phyloP scores from a whole-genome alignment of 2,329 filamentous ascomycete genomes.

The Monilinia vaccinii-corymbosi region DNA sequence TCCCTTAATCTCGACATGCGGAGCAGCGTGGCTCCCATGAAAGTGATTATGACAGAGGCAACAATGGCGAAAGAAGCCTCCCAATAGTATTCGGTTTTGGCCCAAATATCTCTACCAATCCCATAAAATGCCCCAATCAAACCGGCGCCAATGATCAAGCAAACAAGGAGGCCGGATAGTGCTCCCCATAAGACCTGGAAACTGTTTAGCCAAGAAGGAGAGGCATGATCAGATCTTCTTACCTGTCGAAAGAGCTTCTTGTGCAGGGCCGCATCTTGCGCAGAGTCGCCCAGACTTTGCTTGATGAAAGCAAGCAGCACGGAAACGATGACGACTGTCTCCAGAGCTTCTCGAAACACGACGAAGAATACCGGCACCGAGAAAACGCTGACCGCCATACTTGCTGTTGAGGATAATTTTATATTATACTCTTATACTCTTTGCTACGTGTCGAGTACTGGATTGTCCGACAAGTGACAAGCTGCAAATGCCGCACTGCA shows the following conservation, averaged over 20 bases:
- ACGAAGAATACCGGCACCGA: conserved; percentile 82
- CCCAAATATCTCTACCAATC: conserved; percentile 58
- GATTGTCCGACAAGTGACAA: not conserved
- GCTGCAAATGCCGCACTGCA: not conserved
- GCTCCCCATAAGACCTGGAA: conserved; percentile 50
- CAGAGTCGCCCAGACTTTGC: conserved; percentile 60
- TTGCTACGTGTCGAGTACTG: not conserved
- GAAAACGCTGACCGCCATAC: conserved; percentile 61
- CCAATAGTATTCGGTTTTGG: conserved; percentile 64
- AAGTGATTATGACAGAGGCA: conserved; percentile 69
- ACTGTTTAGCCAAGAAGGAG: not conserved
- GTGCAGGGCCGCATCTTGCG: conserved; percentile 51
- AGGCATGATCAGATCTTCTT: not conserved
- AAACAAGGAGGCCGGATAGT: conserved; percentile 42
- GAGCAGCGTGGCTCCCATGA: conserved; percentile 72
- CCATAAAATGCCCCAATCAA: conserved; percentile 59
- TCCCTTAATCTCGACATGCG: conserved; percentile 75
- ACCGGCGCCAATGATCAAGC: conserved; percentile 47
- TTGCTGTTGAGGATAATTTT: not conserved
- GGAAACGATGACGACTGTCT: conserved; percentile 77
- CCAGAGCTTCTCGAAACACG: conserved; percentile 76
- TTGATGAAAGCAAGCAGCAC: conserved; percentile 81
- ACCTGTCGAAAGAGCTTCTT: conserved; percentile 57
- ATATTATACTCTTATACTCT: too few species aligned
- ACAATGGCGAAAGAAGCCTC: conserved; percentile 71